Conservation (phyloP, 2,329 filamentous ascomycete genomes). For the Cordyceps javanica region DNA sequence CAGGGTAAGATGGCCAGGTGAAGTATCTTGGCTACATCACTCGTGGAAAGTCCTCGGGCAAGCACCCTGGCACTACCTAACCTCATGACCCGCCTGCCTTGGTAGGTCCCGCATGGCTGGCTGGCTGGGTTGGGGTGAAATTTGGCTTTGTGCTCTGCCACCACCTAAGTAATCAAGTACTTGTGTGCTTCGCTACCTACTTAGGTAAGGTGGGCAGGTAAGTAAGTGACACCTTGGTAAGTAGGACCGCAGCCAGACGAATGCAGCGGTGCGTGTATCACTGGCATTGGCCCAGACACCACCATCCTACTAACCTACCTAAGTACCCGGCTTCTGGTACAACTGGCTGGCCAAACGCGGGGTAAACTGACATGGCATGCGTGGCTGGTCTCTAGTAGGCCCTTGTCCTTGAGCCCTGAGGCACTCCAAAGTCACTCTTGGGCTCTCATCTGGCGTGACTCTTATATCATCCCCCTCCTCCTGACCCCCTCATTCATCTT, state of each 20-base stretch:
- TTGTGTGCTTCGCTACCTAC: too few relatives aligned
- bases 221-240: too few relatives aligned
- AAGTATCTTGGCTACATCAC: background rate
- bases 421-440: constrained; percentile 3
- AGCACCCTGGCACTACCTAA: background rate
- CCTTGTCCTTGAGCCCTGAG: constrained; percentile 10
- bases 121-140: background rate
- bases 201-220: too few relatives aligned
- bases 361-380: constrained; percentile 5
- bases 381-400: background rate
- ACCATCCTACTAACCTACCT: background rate
- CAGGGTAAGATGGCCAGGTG: background rate
- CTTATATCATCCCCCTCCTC: constrained; percentile 11
- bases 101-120: background rate
- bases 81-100: background rate
- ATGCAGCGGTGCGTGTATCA: constrained; percentile 1
- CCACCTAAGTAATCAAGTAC: too few relatives aligned
- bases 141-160: constrained; percentile 7
- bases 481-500: constrained; percentile 1
- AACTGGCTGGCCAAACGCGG: constrained; percentile 9
- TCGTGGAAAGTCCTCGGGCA: background rate
- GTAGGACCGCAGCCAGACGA: constrained; percentile 6
- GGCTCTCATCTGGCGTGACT: background rate
- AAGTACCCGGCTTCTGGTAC: background rate
- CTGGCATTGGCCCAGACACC: constrained; percentile 4